Evolutionary conservation across 2,329 filamentous ascomycete species (phyloP), one percentile per base, ranked within the genome.

Genomic region (Chaetomium sp.): DNA sequence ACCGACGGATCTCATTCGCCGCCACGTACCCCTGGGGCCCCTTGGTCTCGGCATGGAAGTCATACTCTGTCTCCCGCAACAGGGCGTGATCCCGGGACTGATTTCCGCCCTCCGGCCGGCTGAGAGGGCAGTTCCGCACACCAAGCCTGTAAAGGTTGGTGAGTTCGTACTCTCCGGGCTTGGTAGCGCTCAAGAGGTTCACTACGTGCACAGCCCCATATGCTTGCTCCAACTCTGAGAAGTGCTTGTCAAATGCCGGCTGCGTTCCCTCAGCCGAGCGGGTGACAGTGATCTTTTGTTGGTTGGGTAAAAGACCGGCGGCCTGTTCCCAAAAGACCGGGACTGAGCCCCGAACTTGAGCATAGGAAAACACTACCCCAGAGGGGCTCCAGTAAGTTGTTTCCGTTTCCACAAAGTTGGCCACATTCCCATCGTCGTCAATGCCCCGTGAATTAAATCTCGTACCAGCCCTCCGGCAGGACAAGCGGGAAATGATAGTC

Each of bases 361-460:
- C 89, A 70, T 96, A 99, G 0, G 94, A 97, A 69, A 97, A 97
- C 54, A 90, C 84, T 6, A 90, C 74, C 3, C 83, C 82, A 0
- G 84, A 82, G 0, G 88, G 88, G 63, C 86, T 87, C 87, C 89
- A 96, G 67, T 95, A 91, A 42, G 92, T 84, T 0, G 91, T 95
- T 72, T 99, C 94, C 0, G 91, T 94, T 71, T 99, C 94, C n/a
- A 97, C 94, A 71, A 96, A 99, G 70, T 99, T 99, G 58, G 94
- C 91, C 34, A 97, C 94, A 65, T 97, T 90, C 11, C 94, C 94
- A 67, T 97, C 91, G 68, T 99, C 94, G 67, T 99, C 94, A 61
- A 99, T 96, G 41, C 94, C 94, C 63, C 94, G 82, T n/a, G 92
- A 87, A 70, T 97, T 97, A 77, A 97, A 99, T 42, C 94, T 82